A percentile compares a stretch with the other conserved stretches of the same genome.
phyloP scores from a whole-genome alignment of 331 rosid genomes.

The Arachis monticola region DNA sequence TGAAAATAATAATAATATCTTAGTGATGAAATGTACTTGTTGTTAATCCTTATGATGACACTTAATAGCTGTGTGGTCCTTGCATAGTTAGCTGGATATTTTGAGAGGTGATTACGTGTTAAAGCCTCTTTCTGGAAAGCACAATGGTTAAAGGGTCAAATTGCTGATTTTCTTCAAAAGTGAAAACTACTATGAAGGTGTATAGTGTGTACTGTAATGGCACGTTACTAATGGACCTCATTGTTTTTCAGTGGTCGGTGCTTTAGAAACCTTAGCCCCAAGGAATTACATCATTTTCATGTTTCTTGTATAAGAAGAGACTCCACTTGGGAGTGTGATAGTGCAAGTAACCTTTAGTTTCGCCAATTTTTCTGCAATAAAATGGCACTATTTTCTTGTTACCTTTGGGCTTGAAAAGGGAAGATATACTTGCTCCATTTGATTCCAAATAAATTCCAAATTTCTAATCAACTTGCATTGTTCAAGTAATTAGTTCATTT shows the following conservation, averaged over 20 bases:
- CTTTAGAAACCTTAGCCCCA: not conserved
- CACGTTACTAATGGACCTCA: not conserved
- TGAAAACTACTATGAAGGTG: not conserved
- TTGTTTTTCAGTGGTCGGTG: not conserved
- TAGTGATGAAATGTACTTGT: not conserved
- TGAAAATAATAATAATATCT: not conserved
- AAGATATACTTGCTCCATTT: not conserved
- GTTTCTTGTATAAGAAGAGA: slow-evolving; percentile 1
- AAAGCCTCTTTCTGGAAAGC: slow-evolving; percentile 2
- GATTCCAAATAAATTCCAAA: no score
- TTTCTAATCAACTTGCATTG: no score
- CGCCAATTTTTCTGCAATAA: slow-evolving; percentile 4
- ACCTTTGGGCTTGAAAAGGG: not conserved
- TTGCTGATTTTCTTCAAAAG: no score
- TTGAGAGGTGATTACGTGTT: slow-evolving; percentile 2
- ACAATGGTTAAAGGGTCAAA: not conserved
- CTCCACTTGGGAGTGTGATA: not conserved
- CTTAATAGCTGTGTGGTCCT: slow-evolving; percentile 5
- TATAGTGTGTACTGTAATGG: not conserved
- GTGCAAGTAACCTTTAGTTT: not conserved
- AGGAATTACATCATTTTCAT: not conserved
- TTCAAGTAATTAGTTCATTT: no score
- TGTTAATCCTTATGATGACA: not conserved
- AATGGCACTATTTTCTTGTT: not conserved
- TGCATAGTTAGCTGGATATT: not conserved